Conservation (phyloP, 805 yeast genomes). For the Saturnispora halmiae region DNA sequence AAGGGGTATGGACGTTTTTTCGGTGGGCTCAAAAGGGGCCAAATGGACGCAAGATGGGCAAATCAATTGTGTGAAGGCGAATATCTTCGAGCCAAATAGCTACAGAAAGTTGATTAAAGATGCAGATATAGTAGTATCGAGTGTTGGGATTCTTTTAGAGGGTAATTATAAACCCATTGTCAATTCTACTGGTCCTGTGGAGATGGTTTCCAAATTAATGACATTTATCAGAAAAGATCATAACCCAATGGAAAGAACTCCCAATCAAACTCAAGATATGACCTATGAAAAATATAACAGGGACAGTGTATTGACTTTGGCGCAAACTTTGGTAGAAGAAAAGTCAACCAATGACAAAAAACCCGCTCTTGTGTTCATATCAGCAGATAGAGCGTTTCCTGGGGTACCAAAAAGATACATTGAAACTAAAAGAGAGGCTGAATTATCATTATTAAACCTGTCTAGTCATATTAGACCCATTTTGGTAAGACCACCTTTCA, state of each 20-base stretch:
- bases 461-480: slow-evolving; percentile 49
- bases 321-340: slow-evolving; percentile 38
- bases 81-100: slow-evolving; percentile 56
- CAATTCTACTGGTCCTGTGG: slow-evolving; percentile 25
- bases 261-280: slow-evolving; percentile 20
- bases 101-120: slow-evolving; percentile 40
- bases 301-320: slow-evolving; percentile 58
- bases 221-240: slow-evolving; percentile 59
- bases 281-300: slow-evolving; percentile 59
- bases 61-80: slow-evolving; percentile 60
- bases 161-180: slow-evolving; percentile 53
- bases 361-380: slow-evolving; percentile 56
- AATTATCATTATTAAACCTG: slow-evolving; percentile 37
- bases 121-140: slow-evolving; percentile 67
- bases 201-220: slow-evolving; percentile 34
- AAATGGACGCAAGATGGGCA: slow-evolving; percentile 39
- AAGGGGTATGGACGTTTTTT: slow-evolving; percentile 56
- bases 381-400: slow-evolving; percentile 70
- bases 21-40: slow-evolving; percentile 31
- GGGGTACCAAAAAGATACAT: slow-evolving; percentile 64
- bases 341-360: slow-evolving; percentile 6
- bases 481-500: slow-evolving; percentile 71
- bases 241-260: slow-evolving; percentile 16
- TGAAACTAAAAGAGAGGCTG: slow-evolving; percentile 70
- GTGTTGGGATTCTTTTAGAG: slow-evolving; percentile 70